Percentiles rank a stretch among this genome's conserved stretches.
Evolutionary conservation across 192 early-diverging fungal genomes (phyloP).

Genomic region (Coemansia sp.): DNA sequence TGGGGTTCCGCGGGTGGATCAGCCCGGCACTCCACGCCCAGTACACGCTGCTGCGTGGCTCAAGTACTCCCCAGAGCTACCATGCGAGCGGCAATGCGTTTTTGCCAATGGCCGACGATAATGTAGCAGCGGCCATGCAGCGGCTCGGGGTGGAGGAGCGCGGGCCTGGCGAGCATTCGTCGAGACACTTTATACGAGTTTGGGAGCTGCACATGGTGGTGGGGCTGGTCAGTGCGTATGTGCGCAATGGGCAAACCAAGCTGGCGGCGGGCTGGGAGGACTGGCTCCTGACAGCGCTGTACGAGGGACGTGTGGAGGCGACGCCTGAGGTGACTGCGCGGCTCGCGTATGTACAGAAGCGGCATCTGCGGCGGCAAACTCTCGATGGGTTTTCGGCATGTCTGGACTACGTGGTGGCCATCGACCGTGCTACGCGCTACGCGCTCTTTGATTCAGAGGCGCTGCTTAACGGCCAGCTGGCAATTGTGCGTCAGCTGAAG

Average conservation of each 20-base stretch:
- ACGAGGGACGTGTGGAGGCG: not conserved
- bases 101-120: slow-evolving; percentile 1
- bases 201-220: slow-evolving; percentile 37
- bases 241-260: not conserved
- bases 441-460: not conserved
- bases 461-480: not conserved
- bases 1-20: slow-evolving; percentile 7
- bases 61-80: not conserved
- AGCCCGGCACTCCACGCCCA: slow-evolving; percentile 10
- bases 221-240: slow-evolving; percentile 25
- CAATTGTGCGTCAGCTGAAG: not conserved
- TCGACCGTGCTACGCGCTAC: slow-evolving; percentile 1
- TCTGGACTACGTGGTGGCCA: slow-evolving; percentile 19
- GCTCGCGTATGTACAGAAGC: slow-evolving; percentile 5
- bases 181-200: slow-evolving; percentile 15
- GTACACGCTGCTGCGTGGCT: slow-evolving; percentile 5
- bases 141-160: not conserved
- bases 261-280: slow-evolving; percentile 16
- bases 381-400: slow-evolving; percentile 13
- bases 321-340: slow-evolving; percentile 9
- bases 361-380: slow-evolving; percentile 10
- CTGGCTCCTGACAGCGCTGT: slow-evolving; percentile 24
- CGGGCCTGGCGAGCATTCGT: not conserved
- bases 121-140: slow-evolving; percentile 9
- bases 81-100: slow-evolving; percentile 5